These are phyloP conservation scores for Hemisphaericaspora xylanilytica DNA, from an alignment of 1,139 yeast genomes.

Conservation along the genomic window DNA sequence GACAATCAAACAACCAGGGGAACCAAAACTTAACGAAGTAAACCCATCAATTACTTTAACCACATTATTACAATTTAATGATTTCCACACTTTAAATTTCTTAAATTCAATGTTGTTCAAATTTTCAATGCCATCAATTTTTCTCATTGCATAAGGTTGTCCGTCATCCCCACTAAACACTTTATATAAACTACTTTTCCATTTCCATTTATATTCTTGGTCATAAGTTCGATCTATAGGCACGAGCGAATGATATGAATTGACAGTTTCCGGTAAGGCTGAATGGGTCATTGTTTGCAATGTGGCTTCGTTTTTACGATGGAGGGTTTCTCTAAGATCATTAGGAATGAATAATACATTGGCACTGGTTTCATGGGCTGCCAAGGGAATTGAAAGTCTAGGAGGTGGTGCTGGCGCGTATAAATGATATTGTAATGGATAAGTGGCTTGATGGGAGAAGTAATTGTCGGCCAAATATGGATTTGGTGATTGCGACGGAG, in stretches of 20 bases:
- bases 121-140: constrained; percentile 60
- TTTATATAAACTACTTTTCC: constrained; percentile 68
- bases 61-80: constrained; percentile 53
- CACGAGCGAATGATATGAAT: constrained; percentile 78
- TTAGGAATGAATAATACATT: constrained; percentile 71
- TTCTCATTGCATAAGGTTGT: constrained; percentile 67
- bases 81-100: constrained; percentile 44
- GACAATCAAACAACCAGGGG: constrained; percentile 48
- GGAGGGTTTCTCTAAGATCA: constrained; percentile 68
- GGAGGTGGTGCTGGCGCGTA: constrained; percentile 92
- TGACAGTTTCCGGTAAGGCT: constrained; percentile 72
- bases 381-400: constrained; percentile 55
- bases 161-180: constrained; percentile 82
- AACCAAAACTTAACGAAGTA: constrained; percentile 84
- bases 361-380: constrained; percentile 68
- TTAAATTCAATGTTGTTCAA: constrained; percentile 52
- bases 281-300: constrained; percentile 59
- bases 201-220: constrained; percentile 52
- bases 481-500: constrained; percentile 5
- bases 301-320: constrained; percentile 76
- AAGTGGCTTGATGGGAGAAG: constrained; percentile 20
- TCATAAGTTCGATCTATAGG: constrained; percentile 72
- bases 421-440: constrained; percentile 79
- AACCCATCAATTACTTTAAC: constrained; percentile 78
- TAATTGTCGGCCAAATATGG: constrained; percentile 5